Base-by-base conservation (phyloP, 495 filamentous ascomycete genomes). In the Penicillium salamii region DNA sequence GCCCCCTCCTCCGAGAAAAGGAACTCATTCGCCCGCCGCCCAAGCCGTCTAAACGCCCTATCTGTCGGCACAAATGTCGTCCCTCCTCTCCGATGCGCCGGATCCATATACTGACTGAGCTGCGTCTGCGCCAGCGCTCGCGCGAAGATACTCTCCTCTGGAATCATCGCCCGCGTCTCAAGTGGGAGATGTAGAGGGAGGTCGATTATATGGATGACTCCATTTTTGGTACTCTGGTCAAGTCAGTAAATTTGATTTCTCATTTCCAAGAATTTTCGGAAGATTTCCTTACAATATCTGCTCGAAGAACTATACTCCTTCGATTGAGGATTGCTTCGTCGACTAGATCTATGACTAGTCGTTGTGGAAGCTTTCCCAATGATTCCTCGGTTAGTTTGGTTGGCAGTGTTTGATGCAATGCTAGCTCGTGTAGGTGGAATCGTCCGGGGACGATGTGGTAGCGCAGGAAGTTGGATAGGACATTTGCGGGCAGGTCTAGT, bases 41-140 rank as follows among this genome's bases (percentile, higher is more conserved):
- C 89, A 13, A 95, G 79, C 51, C 82, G 78, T 56, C 74, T 58
- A 71, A 89, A 95, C 39, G 88, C 89, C 7, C 66, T 68, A 73
- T 95, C 95, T 9, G 78, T 80, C 0, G 91, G 91, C 1, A 84
- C 84, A 58, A 93, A 91, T 36, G 89, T 50, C 7, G 88, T 91
- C 0, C 81, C 77, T 26, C 84, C 82, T 47, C 69, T 71, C 21
- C 59, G 56, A 5, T 61, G 63, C 29, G 54, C 67, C 57, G 76
- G 70, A 34, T 59, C 54, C 41, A 85, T 61, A 31, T 61, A 66
- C 32, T 70, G 57, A 39, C 67, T 57, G 2, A 96, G 74, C 2
- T 84, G 83, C 0, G 89, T 91, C 56, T 84, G 88, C 37, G 69
- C 59, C 29, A 93, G 77, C 4, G 76, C 91, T 12, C 90, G 78